These are phyloP conservation scores for Lasiodiplodia theobromae DNA, from an alignment of 2,329 filamentous ascomycete genomes.

Conservation along the genomic window DNA sequence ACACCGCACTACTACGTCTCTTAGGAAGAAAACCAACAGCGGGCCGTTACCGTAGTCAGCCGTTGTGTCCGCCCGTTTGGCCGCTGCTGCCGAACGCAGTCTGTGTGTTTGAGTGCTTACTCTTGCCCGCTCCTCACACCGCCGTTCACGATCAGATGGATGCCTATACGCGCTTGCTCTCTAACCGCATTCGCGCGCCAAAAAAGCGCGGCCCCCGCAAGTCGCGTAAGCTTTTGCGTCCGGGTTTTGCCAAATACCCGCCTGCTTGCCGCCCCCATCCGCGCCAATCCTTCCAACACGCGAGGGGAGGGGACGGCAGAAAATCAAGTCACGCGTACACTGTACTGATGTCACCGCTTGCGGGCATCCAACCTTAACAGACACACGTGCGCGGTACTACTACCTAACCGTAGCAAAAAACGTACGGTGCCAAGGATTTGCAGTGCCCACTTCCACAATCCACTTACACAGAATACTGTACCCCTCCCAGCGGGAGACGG, in stretches of 20 bases:
- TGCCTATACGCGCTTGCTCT: neutral
- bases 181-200: neutral
- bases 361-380: neutral
- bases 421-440: neutral
- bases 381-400: neutral
- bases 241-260: neutral
- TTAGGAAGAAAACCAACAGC: neutral
- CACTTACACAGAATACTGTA: neutral
- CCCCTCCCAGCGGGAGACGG: neutral
- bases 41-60: neutral
- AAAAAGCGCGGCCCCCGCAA: slow-evolving; percentile 2
- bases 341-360: neutral
- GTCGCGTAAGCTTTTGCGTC: slow-evolving; percentile 9
- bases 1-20: neutral
- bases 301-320: neutral
- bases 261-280: neutral
- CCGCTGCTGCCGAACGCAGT: neutral
- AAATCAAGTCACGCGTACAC: slow-evolving; percentile 19
- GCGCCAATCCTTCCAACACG: slow-evolving; percentile 6
- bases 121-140: slow-evolving; percentile 4
- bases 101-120: slow-evolving; percentile 2
- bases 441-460: neutral
- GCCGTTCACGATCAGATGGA: neutral
- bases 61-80: neutral
- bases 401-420: neutral